Percentiles rank a stretch among this genome's conserved stretches.
These are phyloP conservation scores for Phytophthora sp. DNA, from an alignment of 352 stramenopile genomes.

Conservation along the genomic window DNA sequence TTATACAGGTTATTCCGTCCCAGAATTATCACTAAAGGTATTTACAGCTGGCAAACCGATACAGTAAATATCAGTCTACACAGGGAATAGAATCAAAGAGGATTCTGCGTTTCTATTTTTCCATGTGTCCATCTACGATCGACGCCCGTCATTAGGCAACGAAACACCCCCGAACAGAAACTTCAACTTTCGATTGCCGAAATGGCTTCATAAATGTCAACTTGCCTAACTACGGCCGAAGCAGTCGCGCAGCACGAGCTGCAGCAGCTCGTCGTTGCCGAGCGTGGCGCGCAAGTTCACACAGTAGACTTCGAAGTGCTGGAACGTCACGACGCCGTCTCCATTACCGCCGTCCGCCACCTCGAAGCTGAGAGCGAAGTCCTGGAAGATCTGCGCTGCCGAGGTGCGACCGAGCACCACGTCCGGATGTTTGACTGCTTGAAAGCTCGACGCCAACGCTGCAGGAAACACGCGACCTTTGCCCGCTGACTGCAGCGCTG, in stretches of 20 bases:
- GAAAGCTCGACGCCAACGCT: constrained; percentile 66
- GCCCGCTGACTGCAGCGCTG: constrained; percentile 44
- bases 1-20: neutral
- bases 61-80: no score
- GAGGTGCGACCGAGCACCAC: constrained; percentile 55
- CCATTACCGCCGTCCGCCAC: constrained; percentile 39
- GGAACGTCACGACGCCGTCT: constrained; percentile 53
- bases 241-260: constrained; percentile 67
- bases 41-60: no score
- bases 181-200: constrained; percentile 18
- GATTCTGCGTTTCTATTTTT: neutral
- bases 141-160: neutral
- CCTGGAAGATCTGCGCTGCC: constrained; percentile 59
- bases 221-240: constrained; percentile 29
- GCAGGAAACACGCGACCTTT: constrained; percentile 71
- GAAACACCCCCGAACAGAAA: neutral
- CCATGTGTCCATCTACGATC: no score
- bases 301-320: constrained; percentile 74
- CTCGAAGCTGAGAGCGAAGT: constrained; percentile 76
- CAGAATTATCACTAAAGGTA: no score
- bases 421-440: constrained; percentile 60
- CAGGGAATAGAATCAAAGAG: neutral
- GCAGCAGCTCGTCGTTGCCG: constrained; percentile 60
- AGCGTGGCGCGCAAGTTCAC: constrained; percentile 59
- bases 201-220: constrained; percentile 28